These are phyloP conservation scores for Lentinula raphanica DNA, from an alignment of 768 basidiomycete species.

Conservation along the genomic window DNA sequence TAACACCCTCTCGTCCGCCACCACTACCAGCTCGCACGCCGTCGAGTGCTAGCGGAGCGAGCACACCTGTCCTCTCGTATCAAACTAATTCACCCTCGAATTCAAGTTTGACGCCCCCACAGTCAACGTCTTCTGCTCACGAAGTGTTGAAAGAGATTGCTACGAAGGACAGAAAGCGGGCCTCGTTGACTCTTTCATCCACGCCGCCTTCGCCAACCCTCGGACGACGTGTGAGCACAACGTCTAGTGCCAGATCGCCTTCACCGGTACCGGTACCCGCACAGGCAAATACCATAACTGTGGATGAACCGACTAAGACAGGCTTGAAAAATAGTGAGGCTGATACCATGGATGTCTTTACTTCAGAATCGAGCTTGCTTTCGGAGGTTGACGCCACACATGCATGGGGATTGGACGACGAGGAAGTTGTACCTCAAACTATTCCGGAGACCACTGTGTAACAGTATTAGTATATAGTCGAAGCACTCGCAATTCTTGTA, in stretches of 20 bases:
- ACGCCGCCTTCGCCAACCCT: not conserved
- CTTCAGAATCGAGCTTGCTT: not conserved
- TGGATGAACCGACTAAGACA: not conserved
- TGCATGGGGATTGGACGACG: slow-evolving; percentile 1
- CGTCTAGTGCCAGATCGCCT: not conserved
- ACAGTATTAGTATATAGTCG: no score
- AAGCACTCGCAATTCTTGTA: not conserved
- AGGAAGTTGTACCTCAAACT: not conserved
- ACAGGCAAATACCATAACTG: not conserved
- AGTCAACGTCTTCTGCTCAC: slow-evolving; percentile 36
- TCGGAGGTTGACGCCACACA: not conserved
- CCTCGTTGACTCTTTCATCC: slow-evolving; percentile 12
- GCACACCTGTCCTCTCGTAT: not conserved
- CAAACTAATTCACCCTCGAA: slow-evolving; percentile 20
- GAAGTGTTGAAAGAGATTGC: slow-evolving; percentile 56
- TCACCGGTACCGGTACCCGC: not conserved
- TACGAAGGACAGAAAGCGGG: slow-evolving; percentile 30
- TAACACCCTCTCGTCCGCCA: slow-evolving; percentile 10
- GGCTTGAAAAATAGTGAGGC: not conserved
- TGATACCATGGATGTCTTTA: not conserved
- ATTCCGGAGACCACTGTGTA: not conserved
- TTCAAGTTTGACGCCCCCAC: slow-evolving; percentile 17
- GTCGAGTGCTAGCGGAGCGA: not conserved
- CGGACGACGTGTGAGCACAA: not conserved
- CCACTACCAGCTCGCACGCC: slow-evolving; percentile 10